phyloP scores from a whole-genome alignment of 148 eudicot genomes.

The Selenicereus undatus region DNA sequence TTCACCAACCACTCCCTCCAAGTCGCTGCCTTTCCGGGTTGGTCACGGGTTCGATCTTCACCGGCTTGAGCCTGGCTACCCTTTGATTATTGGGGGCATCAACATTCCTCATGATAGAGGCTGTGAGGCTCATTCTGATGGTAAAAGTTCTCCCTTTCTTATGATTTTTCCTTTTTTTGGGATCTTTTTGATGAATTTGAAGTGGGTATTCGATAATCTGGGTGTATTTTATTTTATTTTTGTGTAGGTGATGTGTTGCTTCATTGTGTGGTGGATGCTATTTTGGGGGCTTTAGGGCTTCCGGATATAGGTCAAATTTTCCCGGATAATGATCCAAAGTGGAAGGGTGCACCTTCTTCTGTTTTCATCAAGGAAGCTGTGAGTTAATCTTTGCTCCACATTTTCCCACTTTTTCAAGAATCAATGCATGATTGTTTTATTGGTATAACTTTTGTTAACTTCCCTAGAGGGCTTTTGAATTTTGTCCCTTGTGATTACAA shows the following conservation, averaged over 20 bases:
- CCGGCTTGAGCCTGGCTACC: conserved; percentile 88
- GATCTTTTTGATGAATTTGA: background rate
- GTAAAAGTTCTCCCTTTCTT: conserved; percentile 21
- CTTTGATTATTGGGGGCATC: conserved; percentile 89
- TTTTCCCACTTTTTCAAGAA: background rate
- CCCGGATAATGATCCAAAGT: conserved; percentile 93
- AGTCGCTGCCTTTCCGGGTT: conserved; percentile 71
- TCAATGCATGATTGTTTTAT: background rate
- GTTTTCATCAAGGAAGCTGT: conserved; percentile 95
- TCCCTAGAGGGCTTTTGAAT: background rate
- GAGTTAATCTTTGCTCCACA: conserved; percentile 30
- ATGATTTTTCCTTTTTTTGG: background rate
- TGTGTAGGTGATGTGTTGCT: conserved; percentile 89
- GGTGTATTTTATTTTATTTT: background rate
- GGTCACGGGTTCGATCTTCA: conserved; percentile 97
- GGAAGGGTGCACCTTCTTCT: conserved; percentile 94
- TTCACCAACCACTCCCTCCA: conserved; percentile 34
- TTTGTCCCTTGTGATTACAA: background rate
- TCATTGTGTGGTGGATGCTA: conserved; percentile 97
- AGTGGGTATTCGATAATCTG: background rate
- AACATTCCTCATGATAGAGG: conserved; percentile 85
- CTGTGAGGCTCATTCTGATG: conserved; percentile 98
- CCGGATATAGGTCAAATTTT: conserved; percentile 97
- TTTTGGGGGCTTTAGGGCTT: conserved; percentile 93
- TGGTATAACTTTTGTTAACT: background rate